Base-by-base conservation (phyloP, 305 asterid species). In the Fraxinus velutina region DNA sequence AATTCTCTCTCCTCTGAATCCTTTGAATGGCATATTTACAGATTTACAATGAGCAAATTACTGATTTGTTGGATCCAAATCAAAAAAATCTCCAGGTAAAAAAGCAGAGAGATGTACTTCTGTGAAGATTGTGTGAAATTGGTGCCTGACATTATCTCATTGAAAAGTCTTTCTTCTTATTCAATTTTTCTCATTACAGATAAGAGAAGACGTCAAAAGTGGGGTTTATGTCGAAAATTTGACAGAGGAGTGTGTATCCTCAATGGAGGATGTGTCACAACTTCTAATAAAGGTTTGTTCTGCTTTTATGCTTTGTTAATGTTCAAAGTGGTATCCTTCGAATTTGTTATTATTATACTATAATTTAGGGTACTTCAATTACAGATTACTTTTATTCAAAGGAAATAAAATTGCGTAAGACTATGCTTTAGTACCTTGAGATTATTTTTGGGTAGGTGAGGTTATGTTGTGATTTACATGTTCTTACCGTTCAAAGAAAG, bases 201-300 rank as follows among this genome's bases (percentile, higher is more conserved):
- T 96, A n/a, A 88, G 99, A 76, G 99, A 96, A 88, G 99, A 96
- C 85, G 97, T 92, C 24, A 93, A 89, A 85, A 88, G 90, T 78
- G 98, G 99, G 85, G 93, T 96, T 22, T 96, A 96, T 88, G 98
- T 96, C 21, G 99, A 96, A 76, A 92, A 94, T 89, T 88, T 96
- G 85, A 90, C 97, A 60, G 99, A 96, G 89, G 97, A 93, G 85
- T 88, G 91, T 89, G 98, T 93, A 42, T 88, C 91, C 52, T 91
- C 97, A 44, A 96, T 92, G 94, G 91, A 90, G 89, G 98, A 96
- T 77, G 97, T 93, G 33, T 92, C 91, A 19, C 93, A 93, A 85
- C 98, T 96, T 85, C 88, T 96, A 83, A 85, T 91, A 74, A 96
- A 96, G 98, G 99, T 96, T 80, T 76, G 87, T 79, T 82, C 32